Base-by-base conservation (phyloP, 768 basidiomycete genomes). In the Suillus plorans region DNA sequence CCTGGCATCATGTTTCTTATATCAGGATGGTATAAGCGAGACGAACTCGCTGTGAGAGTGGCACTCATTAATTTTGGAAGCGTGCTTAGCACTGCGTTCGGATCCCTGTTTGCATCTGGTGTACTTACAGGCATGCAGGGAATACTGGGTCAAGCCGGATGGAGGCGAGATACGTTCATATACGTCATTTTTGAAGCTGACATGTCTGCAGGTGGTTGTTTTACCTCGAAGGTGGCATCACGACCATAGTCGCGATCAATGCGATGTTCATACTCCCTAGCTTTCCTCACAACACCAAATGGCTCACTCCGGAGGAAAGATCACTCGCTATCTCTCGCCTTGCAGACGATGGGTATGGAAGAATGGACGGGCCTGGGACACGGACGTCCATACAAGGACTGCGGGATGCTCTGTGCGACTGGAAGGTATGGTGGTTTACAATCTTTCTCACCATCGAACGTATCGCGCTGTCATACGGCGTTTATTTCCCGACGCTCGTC, bases 61-160 rank as follows among this genome's bases (percentile, higher is more conserved):
- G 76, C 80, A 13, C 66, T 79, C 56, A 69, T 77, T 18, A 76
- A 71, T 66, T 77, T 73, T 64, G 78, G 80, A 31, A 78, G 77
- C 64, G 67, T 84, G 18, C 76, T 82, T 50, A 76, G 74, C 6
- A 82, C 83, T 72, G 83, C 81, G 3, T 81, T 82, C 63, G 81
- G 82, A 0, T 76, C 81, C 5, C 67, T 83, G 31, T 73, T 84
- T 36, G 79, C 81, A 10, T 78, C 81, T 28, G 81, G 78, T 16
- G 79, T 83, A 47, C 75, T 84, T 36, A 68, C 70, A 28, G 73
- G 73, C 6, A 80, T 85, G 78, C 76, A 81, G 42, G 79, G 79
- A 34, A 72, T 66, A 25, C 73, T 74, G 14, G 82, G 82, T 1
- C 66, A 77, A 49, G 69, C 75, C 0, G 79, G 76, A 0, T 84